Evolutionary conservation across 768 basidiomycete genomes (phyloP), one percentile per base, ranked within the genome.

Genomic region (Neoboletus subvelutipes): DNA sequence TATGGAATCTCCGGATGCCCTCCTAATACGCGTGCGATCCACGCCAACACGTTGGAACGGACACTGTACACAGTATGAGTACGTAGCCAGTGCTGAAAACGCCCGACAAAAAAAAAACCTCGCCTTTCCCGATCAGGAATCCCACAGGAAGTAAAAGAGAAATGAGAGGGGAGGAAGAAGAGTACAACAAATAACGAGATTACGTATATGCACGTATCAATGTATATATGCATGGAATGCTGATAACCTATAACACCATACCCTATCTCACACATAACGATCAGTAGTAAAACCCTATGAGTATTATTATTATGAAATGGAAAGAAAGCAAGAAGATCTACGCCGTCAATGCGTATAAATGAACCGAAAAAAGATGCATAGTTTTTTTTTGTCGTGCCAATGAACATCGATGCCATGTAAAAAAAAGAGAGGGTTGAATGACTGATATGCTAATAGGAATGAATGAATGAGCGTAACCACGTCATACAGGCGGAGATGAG

Each of bases 261-360:
- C 58, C 64, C 64, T 60, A 64, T 60, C 20, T 48, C 61, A 40
- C 50, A 55, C 45, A 66, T 28, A 48, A 40, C 22, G 26, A 34
- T 46, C 24, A 56, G n/a, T 28, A 15, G 18, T n/a, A 54, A 57
- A 55, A 55, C 59, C 65, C 59, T 53, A 55, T 36, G 18, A 57
- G 15, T 12, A 29, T 12, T 5, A 43, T 24, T 24, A n/a, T n/a
- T n/a, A 40, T 45, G 29, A n/a, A 54, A 37, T 51, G 15, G 37
- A 15, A 37, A 33, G 13, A 7, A 42, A 52, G 10, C 24, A 36
- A 41, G 28, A 36, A 20, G 29, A 56, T 65, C 64, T 58, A 64
- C 62, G n/a, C 49, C 46, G n/a, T 45, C 49, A 46, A 49, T 33
- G 47, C 50, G 22, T 20, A 49, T 36, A 29, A 36, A 48, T 28